phyloP scores from a whole-genome alignment of 495 filamentous ascomycete genomes.

The Talaromyces trachyspermus region DNA sequence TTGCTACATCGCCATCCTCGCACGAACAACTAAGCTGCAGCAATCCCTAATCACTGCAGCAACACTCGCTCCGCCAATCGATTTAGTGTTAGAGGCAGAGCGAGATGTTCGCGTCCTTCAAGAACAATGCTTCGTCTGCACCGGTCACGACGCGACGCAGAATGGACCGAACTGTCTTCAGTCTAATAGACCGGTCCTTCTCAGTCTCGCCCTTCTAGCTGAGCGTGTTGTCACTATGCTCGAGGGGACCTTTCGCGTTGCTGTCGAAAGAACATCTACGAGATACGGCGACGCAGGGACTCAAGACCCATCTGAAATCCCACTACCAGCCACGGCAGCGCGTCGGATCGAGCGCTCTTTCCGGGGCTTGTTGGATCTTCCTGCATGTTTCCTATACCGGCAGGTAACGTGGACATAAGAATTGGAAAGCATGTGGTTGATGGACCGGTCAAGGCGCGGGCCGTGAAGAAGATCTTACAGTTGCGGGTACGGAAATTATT shows the following conservation, averaged over 20 bases:
- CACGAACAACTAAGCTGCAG: neutral
- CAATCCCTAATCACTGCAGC: neutral
- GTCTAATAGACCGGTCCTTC: neutral
- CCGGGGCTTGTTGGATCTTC: neutral
- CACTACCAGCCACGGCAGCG: neutral
- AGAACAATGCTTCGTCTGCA: neutral
- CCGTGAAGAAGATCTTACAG: neutral
- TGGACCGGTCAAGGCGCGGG: neutral
- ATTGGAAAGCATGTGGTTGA: neutral
- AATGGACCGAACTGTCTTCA: neutral
- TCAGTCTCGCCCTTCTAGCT: neutral
- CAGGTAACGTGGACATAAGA: neutral
- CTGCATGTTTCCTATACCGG: neutral
- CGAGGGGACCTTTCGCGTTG: neutral
- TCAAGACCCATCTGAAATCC: neutral
- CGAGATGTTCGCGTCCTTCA: neutral
- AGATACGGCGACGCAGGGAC: neutral
- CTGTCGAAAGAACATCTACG: neutral
- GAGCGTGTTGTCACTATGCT: neutral
- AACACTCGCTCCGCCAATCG: neutral
- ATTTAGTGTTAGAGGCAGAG: neutral
- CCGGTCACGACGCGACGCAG: neutral
- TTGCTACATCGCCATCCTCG: neutral
- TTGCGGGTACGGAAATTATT: neutral
- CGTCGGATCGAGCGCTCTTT: neutral